These are phyloP conservation scores for Cubamyces sp. DNA, from an alignment of 768 basidiomycete species.

Conservation along the genomic window DNA sequence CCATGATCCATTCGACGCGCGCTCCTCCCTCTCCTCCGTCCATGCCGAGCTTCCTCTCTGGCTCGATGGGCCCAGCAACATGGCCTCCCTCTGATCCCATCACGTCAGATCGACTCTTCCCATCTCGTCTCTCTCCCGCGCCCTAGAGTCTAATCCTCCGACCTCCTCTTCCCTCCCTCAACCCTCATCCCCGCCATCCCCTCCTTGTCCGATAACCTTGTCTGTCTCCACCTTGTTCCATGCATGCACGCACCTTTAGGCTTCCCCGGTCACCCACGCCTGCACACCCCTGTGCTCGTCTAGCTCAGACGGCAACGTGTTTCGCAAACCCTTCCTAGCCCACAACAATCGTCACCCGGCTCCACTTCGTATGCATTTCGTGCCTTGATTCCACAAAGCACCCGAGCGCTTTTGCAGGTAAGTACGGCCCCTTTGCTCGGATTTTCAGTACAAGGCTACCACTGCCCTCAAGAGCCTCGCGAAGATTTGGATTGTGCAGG, in stretches of 20 bases:
- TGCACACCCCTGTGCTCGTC: neutral
- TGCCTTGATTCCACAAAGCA: conserved; percentile 4
- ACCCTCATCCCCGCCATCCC: neutral
- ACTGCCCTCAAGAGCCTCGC: too few relatives aligned
- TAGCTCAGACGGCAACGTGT: neutral
- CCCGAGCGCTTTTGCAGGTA: neutral
- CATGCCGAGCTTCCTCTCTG: neutral
- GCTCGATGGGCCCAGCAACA: neutral
- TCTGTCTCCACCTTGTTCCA: neutral
- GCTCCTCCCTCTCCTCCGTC: neutral
- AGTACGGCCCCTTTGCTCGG: neutral
- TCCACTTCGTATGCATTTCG: neutral
- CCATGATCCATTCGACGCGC: neutral
- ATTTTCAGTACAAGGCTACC: too few relatives aligned
- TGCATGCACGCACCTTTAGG: neutral
- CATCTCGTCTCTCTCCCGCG: neutral
- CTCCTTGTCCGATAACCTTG: neutral
- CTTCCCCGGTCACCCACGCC: neutral
- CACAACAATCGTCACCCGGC: conserved; percentile 2
- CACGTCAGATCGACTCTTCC: neutral
- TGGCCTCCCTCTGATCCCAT: neutral
- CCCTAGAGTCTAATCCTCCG: conserved; percentile 1
- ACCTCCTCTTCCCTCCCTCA: neutral
- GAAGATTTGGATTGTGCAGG: too few relatives aligned
- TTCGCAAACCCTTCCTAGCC: neutral